A percentile compares a stretch with the other conserved stretches of the same genome.
These are phyloP conservation scores for Fusarium stilboides DNA, from an alignment of 2,329 filamentous ascomycete genomes.

Conservation along the genomic window DNA sequence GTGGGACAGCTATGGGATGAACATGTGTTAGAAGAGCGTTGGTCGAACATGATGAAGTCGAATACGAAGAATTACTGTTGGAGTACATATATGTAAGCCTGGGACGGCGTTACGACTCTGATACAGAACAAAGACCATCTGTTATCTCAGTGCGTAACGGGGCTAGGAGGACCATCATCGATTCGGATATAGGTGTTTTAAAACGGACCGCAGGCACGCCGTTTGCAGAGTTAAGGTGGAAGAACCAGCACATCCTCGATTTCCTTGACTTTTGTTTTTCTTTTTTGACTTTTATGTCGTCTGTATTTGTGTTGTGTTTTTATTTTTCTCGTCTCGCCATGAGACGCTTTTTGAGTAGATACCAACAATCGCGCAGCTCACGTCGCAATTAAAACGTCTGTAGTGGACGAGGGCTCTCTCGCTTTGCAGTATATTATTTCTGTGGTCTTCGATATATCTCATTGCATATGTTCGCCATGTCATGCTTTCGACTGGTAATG, in stretches of 20 bases:
- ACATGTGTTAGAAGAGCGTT: constrained; percentile 15
- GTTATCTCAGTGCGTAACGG: constrained; percentile 1
- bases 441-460: not conserved
- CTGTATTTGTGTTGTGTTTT: constrained; percentile 13
- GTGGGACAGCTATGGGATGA: constrained; percentile 1
- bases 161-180: constrained; percentile 6
- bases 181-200: constrained; percentile 16
- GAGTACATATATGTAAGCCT: not conserved
- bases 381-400: constrained; percentile 12
- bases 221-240: constrained; percentile 19
- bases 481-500: not conserved
- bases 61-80: constrained; percentile 6
- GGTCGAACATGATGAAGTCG: constrained; percentile 10
- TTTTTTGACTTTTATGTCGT: constrained; percentile 5
- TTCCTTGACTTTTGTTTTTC: constrained; percentile 5
- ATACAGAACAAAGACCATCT: not conserved
- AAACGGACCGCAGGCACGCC: constrained; percentile 39
- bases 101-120: not conserved
- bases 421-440: not conserved
- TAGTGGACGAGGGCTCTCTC: constrained; percentile 2
- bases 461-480: not conserved
- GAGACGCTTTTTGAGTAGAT: constrained; percentile 33
- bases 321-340: constrained; percentile 1
- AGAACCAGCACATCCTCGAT: constrained; percentile 17
- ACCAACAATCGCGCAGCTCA: constrained; percentile 24